Evolutionary conservation across 805 yeast genomes (phyloP), one percentile per base, ranked within the genome.

Genomic region (Starmera dryadoides): DNA sequence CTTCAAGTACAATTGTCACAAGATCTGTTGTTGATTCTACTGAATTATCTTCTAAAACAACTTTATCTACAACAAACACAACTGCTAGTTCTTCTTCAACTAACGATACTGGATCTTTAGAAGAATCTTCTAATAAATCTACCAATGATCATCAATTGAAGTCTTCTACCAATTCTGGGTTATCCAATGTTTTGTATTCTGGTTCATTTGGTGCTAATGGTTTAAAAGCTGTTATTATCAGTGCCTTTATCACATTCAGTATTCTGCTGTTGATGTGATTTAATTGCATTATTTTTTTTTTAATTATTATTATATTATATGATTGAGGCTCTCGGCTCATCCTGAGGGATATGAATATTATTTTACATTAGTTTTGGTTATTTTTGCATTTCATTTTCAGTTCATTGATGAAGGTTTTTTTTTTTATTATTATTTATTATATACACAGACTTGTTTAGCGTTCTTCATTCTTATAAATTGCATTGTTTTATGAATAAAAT

Each of bases 71-170:
- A 18, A 29, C 46, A 18, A 28, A 41, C 8, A 18, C 42, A 8
- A 28, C 40, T 14, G 30, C 46, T 6, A 29, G 49, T 6, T 35
- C 53, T 11, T 34, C 49, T 15, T 38, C 53, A 25, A n/a, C n/a
- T n/a, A n/a, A n/a, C n/a, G n/a, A n/a, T n/a, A n/a, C n/a, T 20
- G 26, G 36, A 14, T 37, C 34, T 44, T 32, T 20, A 45, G 29
- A 30, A 43, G 31, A 35, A 37, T 47, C 32, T 25, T 16, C 37
- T 12, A 36, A 51, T 18, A 34, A 49, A 23, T 37, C 54, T 10
- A 37, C 52, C 6, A 33, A 50, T 19, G 28, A 42, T 4, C 29
- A 44, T 6, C 39, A 57, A 2, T 35, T 53, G 3, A 40, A 56
- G 5, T 36, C 53, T 16, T 38, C 52, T 36, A 15, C 40, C 26